phyloP scores from a whole-genome alignment of 495 filamentous ascomycete species.

The Xylona heveae region DNA sequence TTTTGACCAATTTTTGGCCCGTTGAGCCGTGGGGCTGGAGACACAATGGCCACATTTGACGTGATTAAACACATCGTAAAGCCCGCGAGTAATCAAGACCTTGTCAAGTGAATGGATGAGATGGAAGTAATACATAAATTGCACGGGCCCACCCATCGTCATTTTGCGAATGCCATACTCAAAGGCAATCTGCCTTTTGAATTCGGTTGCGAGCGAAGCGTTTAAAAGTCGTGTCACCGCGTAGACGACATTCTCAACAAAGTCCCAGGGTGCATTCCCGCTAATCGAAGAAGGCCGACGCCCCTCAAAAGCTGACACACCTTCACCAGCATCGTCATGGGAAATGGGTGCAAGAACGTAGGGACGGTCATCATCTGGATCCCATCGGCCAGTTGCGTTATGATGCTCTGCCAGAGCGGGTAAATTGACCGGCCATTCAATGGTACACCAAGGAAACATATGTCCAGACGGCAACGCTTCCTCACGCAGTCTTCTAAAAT shows the following conservation, averaged over 20 bases:
- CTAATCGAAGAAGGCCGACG: slow-evolving; percentile 1
- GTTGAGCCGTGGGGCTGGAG: neutral
- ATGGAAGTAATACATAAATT: neutral
- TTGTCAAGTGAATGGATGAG: slow-evolving; percentile 4
- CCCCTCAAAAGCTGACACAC: neutral
- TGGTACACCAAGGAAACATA: slow-evolving; percentile 7
- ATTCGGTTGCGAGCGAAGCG: slow-evolving; percentile 3
- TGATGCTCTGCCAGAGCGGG: slow-evolving; percentile 11
- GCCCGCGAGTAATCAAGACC: no score
- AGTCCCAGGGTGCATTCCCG: neutral
- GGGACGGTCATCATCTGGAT: slow-evolving; percentile 7
- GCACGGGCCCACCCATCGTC: neutral
- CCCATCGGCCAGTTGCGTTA: slow-evolving; percentile 7
- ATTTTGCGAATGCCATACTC: slow-evolving; percentile 5
- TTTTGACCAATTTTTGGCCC: slow-evolving; percentile 1
- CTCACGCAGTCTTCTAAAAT: slow-evolving; percentile 4
- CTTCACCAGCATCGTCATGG: neutral
- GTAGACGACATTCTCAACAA: slow-evolving; percentile 6
- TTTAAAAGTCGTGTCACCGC: slow-evolving; percentile 1
- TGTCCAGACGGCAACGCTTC: slow-evolving; percentile 2
- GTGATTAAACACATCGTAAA: slow-evolving; percentile 5
- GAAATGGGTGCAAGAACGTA: slow-evolving; percentile 2
- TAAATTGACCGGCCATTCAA: slow-evolving; percentile 12
- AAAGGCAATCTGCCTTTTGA: slow-evolving; percentile 3
- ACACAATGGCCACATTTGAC: slow-evolving; percentile 5